phyloP scores from a whole-genome alignment of 108 stramenopile genomes.

The Skeletonema costatum region DNA sequence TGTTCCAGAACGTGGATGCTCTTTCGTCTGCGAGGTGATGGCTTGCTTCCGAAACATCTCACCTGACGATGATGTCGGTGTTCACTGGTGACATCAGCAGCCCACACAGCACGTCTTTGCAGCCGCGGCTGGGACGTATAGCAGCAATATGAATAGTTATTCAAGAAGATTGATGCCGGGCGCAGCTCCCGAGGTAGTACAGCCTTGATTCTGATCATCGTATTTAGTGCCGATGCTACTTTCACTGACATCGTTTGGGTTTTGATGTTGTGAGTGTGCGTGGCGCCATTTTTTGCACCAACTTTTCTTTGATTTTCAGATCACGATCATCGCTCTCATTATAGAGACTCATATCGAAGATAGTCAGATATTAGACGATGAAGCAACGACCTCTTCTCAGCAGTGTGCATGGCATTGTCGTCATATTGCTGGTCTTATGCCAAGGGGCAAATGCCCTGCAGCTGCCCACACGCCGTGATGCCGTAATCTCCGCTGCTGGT shows the following conservation, averaged over 20 bases:
- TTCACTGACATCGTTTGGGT: not conserved
- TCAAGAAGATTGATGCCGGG: not conserved
- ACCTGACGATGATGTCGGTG: not conserved
- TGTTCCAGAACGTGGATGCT: constrained; percentile 24
- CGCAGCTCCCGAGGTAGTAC: not conserved
- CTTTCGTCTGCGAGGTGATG: constrained; percentile 1
- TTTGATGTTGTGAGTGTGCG: not conserved
- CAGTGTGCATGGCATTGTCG: no score
- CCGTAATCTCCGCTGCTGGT: not conserved
- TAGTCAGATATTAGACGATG: no score
- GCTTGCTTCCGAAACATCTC: not conserved
- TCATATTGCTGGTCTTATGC: not conserved
- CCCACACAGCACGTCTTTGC: not conserved
- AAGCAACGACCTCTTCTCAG: no score
- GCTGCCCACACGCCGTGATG: not conserved
- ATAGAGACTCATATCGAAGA: no score
- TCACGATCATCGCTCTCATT: no score
- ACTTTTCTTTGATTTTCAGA: no score
- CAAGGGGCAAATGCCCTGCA: not conserved
- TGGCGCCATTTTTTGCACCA: no score
- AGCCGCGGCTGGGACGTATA: not conserved
- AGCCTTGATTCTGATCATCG: not conserved
- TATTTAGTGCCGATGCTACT: not conserved
- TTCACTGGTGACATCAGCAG: not conserved
- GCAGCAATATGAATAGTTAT: not conserved